Base-by-base conservation (phyloP, 2,329 filamentous ascomycete genomes). In the Plenodomus tracheiphilus region DNA sequence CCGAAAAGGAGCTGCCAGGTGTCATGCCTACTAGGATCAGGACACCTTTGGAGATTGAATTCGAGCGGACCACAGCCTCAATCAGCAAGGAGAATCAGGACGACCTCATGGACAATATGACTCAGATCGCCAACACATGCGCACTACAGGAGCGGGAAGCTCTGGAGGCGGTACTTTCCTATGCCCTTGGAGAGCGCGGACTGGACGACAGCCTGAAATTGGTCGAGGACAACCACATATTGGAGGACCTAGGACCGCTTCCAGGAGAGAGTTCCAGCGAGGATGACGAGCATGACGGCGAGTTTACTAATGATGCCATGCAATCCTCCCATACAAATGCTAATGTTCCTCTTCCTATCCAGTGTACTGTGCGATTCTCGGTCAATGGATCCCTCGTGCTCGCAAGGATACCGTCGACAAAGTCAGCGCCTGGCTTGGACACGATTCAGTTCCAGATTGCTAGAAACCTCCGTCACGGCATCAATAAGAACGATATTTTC, bases 251-350 rank as follows among this genome's bases (percentile, higher is more conserved):
- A 21, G 32, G 76, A 72, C 54, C 56, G 17, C 30, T 64, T 22
- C 58, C 56, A 7, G 66, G 89, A 48, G 90, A 94, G 56, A 93
- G 89, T 58, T 97, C 91, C 2, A 95, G 89, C 61, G 87, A 91
- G 54, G 87, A 91, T 51, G 89, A 92, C 56, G 89, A 92, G 40
- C 74, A 73, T 48, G 87, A 90, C 28, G 65, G 66, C 37, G 66
- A 67, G 39, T 66, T 64, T 18, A 69, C 65, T 21, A 76, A 80
- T 48, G 80, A 80, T 47, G 69, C 79, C 17, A 75, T 83, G 53
- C 76, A 77, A 39, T 75, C 77, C 9, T 74, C 80, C 20, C 82
- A 82, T 79, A 69, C 84, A 74, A 85, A 85, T 66, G 79, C 83
- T 42, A 85, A 85, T 62, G 82, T 87, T 3, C 85, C 85, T 4